Evolutionary conservation across 768 basidiomycete species (phyloP), one percentile per base, ranked within the genome.

Genomic region (Hebeloma cylindrosporum): DNA sequence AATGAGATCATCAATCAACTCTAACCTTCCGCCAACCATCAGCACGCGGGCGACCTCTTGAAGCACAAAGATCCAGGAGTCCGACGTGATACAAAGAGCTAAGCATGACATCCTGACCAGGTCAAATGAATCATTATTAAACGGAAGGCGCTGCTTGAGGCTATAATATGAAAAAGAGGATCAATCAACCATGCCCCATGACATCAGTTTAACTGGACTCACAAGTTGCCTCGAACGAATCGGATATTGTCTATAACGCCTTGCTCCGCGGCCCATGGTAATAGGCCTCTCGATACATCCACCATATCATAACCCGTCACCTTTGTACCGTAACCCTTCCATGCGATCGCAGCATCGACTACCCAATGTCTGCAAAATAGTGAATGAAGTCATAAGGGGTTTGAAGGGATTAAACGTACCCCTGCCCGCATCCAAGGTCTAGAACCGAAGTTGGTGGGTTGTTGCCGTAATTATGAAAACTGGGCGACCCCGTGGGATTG

Each of bases 401-500:
- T 20, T 20, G 42, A 10, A 45, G 16, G 20, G 3, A 29, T 14
- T 33, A 46, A n/a, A 22, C 58, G 43, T 42, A 66, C 64, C 86
- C 85, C 48, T 78, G 55, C 5, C 88, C 87, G 58, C 86, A 88
- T 1, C 88, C 88, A 5, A 90, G 63, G 54, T 89, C 87, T 9
- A 90, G 73, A 25, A 85, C 79, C 26, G 71, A 64, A 0, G 60
- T 55, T 1, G 85, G 82, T 0, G 73, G 70, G 9, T 59, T 58
- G 32, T 70, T 68, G 21, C 69, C 59, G 54, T 75, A 75, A 53
- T 74, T 60, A 50, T 77, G 70, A 53, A 88, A 88, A 0, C 77
- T 77, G 0, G 85, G 85, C 0, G 75, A 73, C 11, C 66, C 68
- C 2, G 67, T 68, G 5, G 69, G 65, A 40, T 72, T 77, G n/a